Base-by-base conservation (phyloP, 2,329 filamentous ascomycete genomes). In the Trichoderma brevicompactum region DNA sequence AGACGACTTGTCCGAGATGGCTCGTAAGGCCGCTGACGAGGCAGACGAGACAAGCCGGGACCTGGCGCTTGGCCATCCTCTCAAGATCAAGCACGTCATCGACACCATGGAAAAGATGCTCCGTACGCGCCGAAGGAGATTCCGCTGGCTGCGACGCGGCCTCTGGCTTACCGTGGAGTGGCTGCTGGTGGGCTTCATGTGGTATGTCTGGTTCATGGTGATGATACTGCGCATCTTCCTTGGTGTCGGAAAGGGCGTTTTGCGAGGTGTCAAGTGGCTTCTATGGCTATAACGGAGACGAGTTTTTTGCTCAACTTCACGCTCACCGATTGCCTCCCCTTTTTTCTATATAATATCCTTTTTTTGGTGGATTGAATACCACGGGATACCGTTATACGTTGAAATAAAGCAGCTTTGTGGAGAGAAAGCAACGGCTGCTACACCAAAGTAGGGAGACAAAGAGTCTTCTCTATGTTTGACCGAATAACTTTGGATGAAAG, bases 131-230 rank as follows among this genome's bases (percentile, higher is more conserved):
- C 83, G 87, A 13, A 78, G 87, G 36, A 79, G 87, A 65, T 87
- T 95, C 73, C 83, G 92, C 63, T 93, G 92, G 87, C 77, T 93
- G 28, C 83, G 92, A 44, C 83, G 91, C 13, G 87, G 88, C 0
- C 89, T 92, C 13, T 98, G 93, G 85, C 87, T 93, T 63, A 78
- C 89, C 19, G 86, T 97, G 15, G 94, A 98, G 80, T 97, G 93
- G 92, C 80, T 87, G 56, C 83, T 98, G 17, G 87, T 98, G 44
- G 91, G 91, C 4, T 86, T 96, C 70, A 92, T 98, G 88, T 97
- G 95, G 93, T 92, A 90, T 77, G 89, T 96, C 15, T 98, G 94
- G 93, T 87, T 96, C 66, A 81, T 96, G 40, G 94, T 97, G 28
- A 91, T 93, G 75, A 81, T 94, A 28, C 81, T 90, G 59, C 86